These are phyloP conservation scores for Cyathus striatus DNA, from an alignment of 768 basidiomycete genomes.

Conservation along the genomic window DNA sequence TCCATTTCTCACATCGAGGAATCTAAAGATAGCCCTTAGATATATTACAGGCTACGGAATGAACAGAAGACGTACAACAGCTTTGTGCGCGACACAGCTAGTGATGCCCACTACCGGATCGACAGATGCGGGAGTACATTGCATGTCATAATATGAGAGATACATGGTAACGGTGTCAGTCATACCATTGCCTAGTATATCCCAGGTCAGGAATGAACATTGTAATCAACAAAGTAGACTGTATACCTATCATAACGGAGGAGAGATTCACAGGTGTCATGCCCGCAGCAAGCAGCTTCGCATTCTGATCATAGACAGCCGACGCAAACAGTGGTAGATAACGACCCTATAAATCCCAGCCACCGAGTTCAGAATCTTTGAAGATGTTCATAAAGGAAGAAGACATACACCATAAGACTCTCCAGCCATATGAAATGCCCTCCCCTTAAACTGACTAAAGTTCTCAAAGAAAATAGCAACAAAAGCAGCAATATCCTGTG, in stretches of 20 bases:
- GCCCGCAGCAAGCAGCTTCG: slow-evolving; percentile 42
- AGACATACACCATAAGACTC: slow-evolving; percentile 71
- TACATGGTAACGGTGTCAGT: slow-evolving; percentile 48
- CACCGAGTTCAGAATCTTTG: too few relatives aligned
- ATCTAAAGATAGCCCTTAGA: slow-evolving; percentile 30
- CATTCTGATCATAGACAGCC: slow-evolving; percentile 73
- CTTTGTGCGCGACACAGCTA: slow-evolving; percentile 54
- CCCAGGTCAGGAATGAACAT: neutral
- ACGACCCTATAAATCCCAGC: slow-evolving; percentile 40
- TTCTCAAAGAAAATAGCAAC: slow-evolving; percentile 71
- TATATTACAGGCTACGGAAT: neutral
- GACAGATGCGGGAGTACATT: slow-evolving; percentile 47
- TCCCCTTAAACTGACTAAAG: slow-evolving; percentile 66
- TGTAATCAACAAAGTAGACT: neutral
- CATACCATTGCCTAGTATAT: slow-evolving; percentile 50
- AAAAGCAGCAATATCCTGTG: slow-evolving; percentile 67
- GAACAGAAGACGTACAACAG: slow-evolving; percentile 34
- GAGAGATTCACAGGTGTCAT: slow-evolving; percentile 59
- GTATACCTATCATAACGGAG: slow-evolving; percentile 64
- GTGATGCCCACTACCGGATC: slow-evolving; percentile 40
- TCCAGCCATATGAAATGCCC: slow-evolving; percentile 61
- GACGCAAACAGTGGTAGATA: slow-evolving; percentile 75
- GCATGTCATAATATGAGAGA: slow-evolving; percentile 40
- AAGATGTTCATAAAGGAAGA: too few relatives aligned
- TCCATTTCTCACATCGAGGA: slow-evolving; percentile 57